Evolutionary conservation across 345 rosid species (phyloP).

Genomic region (Psidium guajava): DNA sequence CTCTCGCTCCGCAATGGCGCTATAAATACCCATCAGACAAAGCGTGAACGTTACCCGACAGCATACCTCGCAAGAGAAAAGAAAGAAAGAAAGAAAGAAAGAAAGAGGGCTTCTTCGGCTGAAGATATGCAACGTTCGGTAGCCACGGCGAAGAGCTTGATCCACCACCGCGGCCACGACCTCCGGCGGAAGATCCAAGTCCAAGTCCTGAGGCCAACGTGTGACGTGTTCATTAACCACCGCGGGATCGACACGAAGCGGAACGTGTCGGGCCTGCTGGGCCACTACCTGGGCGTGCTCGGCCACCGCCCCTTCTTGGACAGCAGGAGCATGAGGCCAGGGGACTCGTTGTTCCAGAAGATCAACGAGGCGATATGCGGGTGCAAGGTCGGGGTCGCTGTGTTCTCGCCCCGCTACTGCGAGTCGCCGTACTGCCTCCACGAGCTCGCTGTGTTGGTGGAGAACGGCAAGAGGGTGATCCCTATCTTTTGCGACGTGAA

Average conservation of each 20-base stretch:
- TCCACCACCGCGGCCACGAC: not conserved
- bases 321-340: slow-evolving; percentile 75
- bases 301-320: slow-evolving; percentile 53
- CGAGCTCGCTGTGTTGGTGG: slow-evolving; percentile 63
- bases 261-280: slow-evolving; percentile 56
- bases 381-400: slow-evolving; percentile 56
- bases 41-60: not conserved
- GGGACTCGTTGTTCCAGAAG: slow-evolving; percentile 45
- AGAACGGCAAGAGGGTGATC: slow-evolving; percentile 48
- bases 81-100: too few species aligned
- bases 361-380: slow-evolving; percentile 40
- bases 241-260: slow-evolving; percentile 74
- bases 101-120: not conserved
- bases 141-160: not conserved
- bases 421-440: slow-evolving; percentile 74
- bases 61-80: not conserved
- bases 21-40: not conserved
- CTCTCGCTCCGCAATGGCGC: too few species aligned
- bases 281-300: slow-evolving; percentile 29
- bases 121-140: slow-evolving; percentile 38
- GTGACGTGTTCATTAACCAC: slow-evolving; percentile 80
- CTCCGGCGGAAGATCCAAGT: not conserved
- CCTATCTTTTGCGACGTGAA: slow-evolving; percentile 79
- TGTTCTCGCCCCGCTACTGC: slow-evolving; percentile 72
- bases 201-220: slow-evolving; percentile 5